A percentile compares a stretch with the other conserved stretches of the same genome.
These are phyloP conservation scores for Blumeriella jaapii DNA, from an alignment of 2,329 filamentous ascomycete genomes.

Conservation along the genomic window DNA sequence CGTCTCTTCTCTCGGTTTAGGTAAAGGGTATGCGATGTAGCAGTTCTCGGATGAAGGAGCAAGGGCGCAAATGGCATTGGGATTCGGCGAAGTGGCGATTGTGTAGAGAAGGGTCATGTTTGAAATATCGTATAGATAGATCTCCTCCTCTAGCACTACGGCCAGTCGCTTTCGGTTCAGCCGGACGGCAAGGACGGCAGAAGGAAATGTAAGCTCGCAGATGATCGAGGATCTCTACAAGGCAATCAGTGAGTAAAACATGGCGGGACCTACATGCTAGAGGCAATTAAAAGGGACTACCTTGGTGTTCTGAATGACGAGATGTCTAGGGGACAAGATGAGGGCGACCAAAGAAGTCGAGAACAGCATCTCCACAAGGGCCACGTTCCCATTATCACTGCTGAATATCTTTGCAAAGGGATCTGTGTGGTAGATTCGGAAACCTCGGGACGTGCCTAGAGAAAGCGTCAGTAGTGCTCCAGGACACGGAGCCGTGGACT, in stretches of 20 bases:
- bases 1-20: slow-evolving; percentile 54
- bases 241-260: slow-evolving; percentile 1
- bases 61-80: slow-evolving; percentile 79
- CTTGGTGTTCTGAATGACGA: slow-evolving; percentile 97
- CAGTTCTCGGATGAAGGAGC: slow-evolving; percentile 93
- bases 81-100: slow-evolving; percentile 89
- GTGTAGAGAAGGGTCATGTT: slow-evolving; percentile 94
- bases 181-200: slow-evolving; percentile 86
- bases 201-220: slow-evolving; percentile 96
- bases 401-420: slow-evolving; percentile 93
- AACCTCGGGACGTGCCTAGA: slow-evolving; percentile 82
- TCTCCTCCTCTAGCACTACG: slow-evolving; percentile 88
- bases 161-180: slow-evolving; percentile 90
- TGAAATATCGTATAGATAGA: slow-evolving; percentile 97
- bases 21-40: slow-evolving; percentile 87
- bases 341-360: slow-evolving; percentile 93
- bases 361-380: slow-evolving; percentile 97
- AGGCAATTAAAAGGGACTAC: slow-evolving; percentile 34
- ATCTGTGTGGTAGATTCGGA: slow-evolving; percentile 93
- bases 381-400: slow-evolving; percentile 88
- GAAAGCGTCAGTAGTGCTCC: background rate
- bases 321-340: slow-evolving; percentile 78
- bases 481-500: slow-evolving; percentile 26
- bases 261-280: background rate
- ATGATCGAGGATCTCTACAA: slow-evolving; percentile 63